Evolutionary conservation across 768 basidiomycete species (phyloP).

Genomic region (Lentinula sp.): DNA sequence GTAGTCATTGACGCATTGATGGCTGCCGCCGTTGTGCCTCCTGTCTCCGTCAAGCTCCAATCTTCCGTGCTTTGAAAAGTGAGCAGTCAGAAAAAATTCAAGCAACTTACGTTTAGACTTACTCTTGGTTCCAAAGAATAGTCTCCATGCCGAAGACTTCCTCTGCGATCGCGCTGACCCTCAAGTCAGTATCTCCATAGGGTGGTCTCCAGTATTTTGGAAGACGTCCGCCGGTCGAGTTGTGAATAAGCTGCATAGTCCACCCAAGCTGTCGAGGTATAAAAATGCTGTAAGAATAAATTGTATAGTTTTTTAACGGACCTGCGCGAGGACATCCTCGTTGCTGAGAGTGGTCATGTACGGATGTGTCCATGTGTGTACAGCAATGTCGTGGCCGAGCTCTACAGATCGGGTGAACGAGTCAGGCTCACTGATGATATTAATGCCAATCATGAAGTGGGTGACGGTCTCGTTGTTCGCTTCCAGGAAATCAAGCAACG

Average conservation of each 20-base stretch:
- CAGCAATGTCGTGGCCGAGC: slow-evolving; percentile 39
- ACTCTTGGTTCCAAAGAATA: slow-evolving; percentile 93
- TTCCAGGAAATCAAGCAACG: slow-evolving; percentile 61
- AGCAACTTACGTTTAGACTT: slow-evolving; percentile 15
- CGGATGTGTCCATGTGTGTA: slow-evolving; percentile 69
- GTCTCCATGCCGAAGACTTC: slow-evolving; percentile 78
- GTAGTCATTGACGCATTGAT: slow-evolving; percentile 45
- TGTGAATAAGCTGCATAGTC: slow-evolving; percentile 73
- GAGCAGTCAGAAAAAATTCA: slow-evolving; percentile 9
- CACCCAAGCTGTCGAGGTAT: slow-evolving; percentile 53
- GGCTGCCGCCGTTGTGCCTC: slow-evolving; percentile 34
- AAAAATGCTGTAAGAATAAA: not conserved
- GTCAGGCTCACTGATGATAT: slow-evolving; percentile 55
- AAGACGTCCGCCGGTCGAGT: slow-evolving; percentile 71
- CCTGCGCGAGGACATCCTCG: slow-evolving; percentile 61
- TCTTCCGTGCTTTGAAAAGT: slow-evolving; percentile 53
- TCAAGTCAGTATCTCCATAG: slow-evolving; percentile 77
- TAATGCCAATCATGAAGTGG: slow-evolving; percentile 86
- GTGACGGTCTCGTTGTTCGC: slow-evolving; percentile 67
- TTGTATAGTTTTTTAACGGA: slow-evolving; percentile 12
- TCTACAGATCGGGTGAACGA: slow-evolving; percentile 51
- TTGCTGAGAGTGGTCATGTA: slow-evolving; percentile 79
- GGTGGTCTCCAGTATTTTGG: slow-evolving; percentile 83
- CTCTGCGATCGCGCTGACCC: slow-evolving; percentile 80
- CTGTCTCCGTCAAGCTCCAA: slow-evolving; percentile 51